These are phyloP conservation scores for barley (Hordeum vulgare) DNA, from an alignment of 176 grass and related monocot species.

Conservation along the genomic window MorexV3_pseudomolecules_assembly NC_058522.1:55089897-55090396, in stretches of 20 bases:
- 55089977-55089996: neutral
- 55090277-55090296: neutral
- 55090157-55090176: neutral
- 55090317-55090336: neutral
- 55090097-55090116: neutral
- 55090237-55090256: neutral
- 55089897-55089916: neutral
- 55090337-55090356: neutral
- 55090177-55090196: neutral
- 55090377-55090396: neutral
- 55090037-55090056: neutral
- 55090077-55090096: neutral
- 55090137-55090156: neutral
- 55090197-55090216: neutral
- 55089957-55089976: neutral
- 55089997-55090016: neutral
- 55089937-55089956: neutral
- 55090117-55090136: neutral
- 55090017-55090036: neutral
- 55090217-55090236: neutral
- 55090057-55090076: neutral
- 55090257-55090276: neutral
- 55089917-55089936: neutral
- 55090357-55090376: neutral
- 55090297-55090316: neutral